Conservation (phyloP, 768 basidiomycete genomes). For the Lactarius quietus region DNA sequence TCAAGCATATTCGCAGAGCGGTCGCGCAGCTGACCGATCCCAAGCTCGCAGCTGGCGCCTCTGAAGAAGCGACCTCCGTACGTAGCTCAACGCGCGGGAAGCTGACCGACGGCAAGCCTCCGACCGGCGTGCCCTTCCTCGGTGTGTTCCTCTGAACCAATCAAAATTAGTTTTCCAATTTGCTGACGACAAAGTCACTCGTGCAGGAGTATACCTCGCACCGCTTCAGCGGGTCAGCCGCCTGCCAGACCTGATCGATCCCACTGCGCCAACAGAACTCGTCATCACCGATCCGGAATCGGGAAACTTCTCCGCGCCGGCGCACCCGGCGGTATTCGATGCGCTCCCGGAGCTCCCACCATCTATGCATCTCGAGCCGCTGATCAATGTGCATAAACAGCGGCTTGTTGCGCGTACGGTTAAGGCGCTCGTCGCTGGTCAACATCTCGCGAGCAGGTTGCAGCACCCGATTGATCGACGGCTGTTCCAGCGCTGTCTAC, state of each 20-base stretch:
- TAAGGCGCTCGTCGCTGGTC: constrained; percentile 75
- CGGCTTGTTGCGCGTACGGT: constrained; percentile 76
- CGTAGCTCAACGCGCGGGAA: constrained; percentile 34
- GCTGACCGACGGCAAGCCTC: constrained; percentile 42
- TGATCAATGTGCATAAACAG: constrained; percentile 90
- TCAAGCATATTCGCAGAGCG: constrained; percentile 67
- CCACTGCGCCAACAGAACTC: constrained; percentile 67
- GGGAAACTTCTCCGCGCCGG: constrained; percentile 61
- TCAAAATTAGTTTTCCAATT: neutral
- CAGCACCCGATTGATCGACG: constrained; percentile 71
- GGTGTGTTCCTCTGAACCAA: constrained; percentile 42
- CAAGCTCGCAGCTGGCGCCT: constrained; percentile 53
- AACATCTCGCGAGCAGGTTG: constrained; percentile 74
- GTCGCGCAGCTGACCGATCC: constrained; percentile 62
- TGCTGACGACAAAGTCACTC: neutral
- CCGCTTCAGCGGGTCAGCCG: constrained; percentile 61
- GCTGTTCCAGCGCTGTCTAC: constrained; percentile 70
- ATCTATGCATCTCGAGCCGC: constrained; percentile 76
- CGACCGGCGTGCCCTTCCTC: constrained; percentile 78
- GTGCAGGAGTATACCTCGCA: constrained; percentile 68
- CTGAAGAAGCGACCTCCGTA: constrained; percentile 46
- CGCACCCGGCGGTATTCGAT: constrained; percentile 77
- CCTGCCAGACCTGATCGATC: constrained; percentile 79
- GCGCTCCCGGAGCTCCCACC: constrained; percentile 66
- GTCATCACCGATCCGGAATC: constrained; percentile 62